Conservation (phyloP, 495 filamentous ascomycete genomes). For the Pyrenopolyporus hunteri region DNA sequence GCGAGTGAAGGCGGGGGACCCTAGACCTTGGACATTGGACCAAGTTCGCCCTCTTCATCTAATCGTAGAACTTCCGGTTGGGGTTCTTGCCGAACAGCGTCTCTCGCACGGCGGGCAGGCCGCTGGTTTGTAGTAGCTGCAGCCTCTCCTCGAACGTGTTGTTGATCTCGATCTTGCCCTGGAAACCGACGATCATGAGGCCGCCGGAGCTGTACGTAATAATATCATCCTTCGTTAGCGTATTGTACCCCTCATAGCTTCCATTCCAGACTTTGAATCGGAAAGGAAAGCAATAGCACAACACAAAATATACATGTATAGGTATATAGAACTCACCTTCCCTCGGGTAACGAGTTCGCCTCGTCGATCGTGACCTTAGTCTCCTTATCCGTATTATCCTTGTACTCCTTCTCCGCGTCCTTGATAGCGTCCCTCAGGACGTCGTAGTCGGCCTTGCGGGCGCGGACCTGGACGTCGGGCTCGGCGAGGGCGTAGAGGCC, state of each 20-base stretch:
- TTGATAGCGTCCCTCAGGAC: constrained; percentile 74
- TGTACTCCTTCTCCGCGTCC: constrained; percentile 78
- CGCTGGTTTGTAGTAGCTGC: constrained; percentile 79
- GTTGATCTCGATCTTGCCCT: constrained; percentile 97
- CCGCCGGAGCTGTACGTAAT: constrained; percentile 73
- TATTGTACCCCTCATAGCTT: not conserved
- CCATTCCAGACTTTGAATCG: not conserved
- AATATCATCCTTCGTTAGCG: constrained; percentile 29
- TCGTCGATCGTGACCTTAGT: constrained; percentile 73
- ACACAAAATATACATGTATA: no score
- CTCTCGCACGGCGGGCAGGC: constrained; percentile 82
- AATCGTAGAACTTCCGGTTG: constrained; percentile 94
- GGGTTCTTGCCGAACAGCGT: constrained; percentile 89
- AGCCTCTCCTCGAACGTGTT: constrained; percentile 96
- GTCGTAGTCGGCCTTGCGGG: constrained; percentile 79
- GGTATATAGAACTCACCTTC: constrained; percentile 86
- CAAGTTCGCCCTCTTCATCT: constrained; percentile 38
- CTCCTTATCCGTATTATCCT: constrained; percentile 70
- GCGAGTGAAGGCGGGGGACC: not conserved
- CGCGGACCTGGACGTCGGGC: constrained; percentile 71
- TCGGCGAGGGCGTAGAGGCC: constrained; percentile 88
- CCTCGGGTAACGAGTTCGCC: constrained; percentile 77
- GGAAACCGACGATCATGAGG: constrained; percentile 75
- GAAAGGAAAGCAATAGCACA: not conserved
- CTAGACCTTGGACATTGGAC: not conserved